A percentile compares a stretch with the other conserved stretches of the same genome.
Evolutionary conservation across 371 early-diverging fungal genomes (phyloP).

Genomic region (Smittium culicis): DNA sequence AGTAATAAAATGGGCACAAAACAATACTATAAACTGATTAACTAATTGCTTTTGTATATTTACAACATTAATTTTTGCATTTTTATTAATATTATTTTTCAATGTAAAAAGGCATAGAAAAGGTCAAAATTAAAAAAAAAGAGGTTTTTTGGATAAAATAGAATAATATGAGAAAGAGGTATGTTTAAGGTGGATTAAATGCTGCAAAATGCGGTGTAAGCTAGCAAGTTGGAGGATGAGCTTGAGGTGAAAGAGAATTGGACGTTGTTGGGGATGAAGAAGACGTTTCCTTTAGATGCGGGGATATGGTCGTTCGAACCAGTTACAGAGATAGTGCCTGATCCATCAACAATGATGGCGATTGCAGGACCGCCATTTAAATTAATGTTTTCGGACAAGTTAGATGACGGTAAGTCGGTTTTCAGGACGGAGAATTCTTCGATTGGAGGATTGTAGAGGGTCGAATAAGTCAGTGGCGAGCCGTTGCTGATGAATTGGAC

Average conservation of each 20-base stretch:
- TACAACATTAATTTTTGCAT: too few relatives aligned
- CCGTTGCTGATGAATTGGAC: slow-evolving; percentile 20
- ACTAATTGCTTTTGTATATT: too few relatives aligned
- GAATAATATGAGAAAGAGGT: too few relatives aligned
- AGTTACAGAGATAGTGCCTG: slow-evolving; percentile 30
- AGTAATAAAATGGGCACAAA: too few relatives aligned
- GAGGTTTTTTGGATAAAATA: too few relatives aligned
- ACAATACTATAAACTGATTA: too few relatives aligned
- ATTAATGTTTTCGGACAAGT: slow-evolving; percentile 35
- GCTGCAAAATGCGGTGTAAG: slow-evolving; percentile 14
- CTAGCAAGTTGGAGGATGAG: neutral
- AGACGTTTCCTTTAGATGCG: slow-evolving; percentile 37
- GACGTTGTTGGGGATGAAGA: slow-evolving; percentile 45
- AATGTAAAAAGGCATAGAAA: too few relatives aligned
- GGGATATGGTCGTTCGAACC: neutral
- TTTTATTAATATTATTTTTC: too few relatives aligned
- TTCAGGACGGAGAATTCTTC: slow-evolving; percentile 78
- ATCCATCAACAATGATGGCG: slow-evolving; percentile 64
- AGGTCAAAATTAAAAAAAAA: too few relatives aligned
- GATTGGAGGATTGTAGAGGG: slow-evolving; percentile 88
- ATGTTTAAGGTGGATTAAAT: too few relatives aligned
- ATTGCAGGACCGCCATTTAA: slow-evolving; percentile 71
- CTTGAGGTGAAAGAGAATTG: slow-evolving; percentile 26
- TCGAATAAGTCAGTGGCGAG: slow-evolving; percentile 29
- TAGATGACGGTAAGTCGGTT: slow-evolving; percentile 35